Evolutionary conservation across 192 early-diverging fungal genomes (phyloP).

Genomic region (Linnemannia schmuckeri): DNA sequence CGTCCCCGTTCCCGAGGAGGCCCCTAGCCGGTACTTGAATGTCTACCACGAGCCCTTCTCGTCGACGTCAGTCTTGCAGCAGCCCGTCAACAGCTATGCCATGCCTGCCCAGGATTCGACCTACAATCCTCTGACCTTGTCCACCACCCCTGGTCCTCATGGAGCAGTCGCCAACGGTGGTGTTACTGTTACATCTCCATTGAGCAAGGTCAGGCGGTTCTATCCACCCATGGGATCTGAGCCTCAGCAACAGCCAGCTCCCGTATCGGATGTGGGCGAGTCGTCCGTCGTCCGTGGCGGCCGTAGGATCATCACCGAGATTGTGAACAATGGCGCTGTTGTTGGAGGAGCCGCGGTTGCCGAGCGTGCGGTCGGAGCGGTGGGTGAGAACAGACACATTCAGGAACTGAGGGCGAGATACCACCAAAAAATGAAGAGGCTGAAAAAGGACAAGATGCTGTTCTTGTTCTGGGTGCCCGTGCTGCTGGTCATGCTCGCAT

Average conservation of each 20-base stretch:
- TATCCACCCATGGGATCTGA: constrained; percentile 53
- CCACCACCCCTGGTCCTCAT: constrained; percentile 25
- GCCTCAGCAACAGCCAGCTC: constrained; percentile 11
- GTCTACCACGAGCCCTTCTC: constrained; percentile 53
- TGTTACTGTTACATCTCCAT: constrained; percentile 26
- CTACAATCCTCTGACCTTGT: constrained; percentile 32
- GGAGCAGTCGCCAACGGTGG: background rate
- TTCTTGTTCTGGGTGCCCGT: constrained; percentile 72
- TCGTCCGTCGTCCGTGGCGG: constrained; percentile 49
- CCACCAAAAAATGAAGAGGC: constrained; percentile 53
- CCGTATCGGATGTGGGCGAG: constrained; percentile 22
- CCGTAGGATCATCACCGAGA: constrained; percentile 49
- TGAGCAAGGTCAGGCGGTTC: constrained; percentile 40
- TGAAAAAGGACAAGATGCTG: constrained; percentile 67
- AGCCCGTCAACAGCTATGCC: constrained; percentile 50
- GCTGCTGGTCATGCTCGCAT: constrained; percentile 55
- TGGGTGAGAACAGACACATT: constrained; percentile 47
- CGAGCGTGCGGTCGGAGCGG: constrained; percentile 49
- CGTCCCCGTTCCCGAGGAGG: constrained; percentile 22
- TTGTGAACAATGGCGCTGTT: constrained; percentile 53
- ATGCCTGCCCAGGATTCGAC: constrained; percentile 34
- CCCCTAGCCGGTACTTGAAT: constrained; percentile 45
- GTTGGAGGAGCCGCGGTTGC: constrained; percentile 52
- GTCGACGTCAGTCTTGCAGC: constrained; percentile 47
- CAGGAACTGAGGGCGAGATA: constrained; percentile 47